Evolutionary conservation across 176 grass and related monocot species (phyloP), one percentile per base, ranked within the genome.

Genomic region (Urochloa ruziziensis): DNA sequence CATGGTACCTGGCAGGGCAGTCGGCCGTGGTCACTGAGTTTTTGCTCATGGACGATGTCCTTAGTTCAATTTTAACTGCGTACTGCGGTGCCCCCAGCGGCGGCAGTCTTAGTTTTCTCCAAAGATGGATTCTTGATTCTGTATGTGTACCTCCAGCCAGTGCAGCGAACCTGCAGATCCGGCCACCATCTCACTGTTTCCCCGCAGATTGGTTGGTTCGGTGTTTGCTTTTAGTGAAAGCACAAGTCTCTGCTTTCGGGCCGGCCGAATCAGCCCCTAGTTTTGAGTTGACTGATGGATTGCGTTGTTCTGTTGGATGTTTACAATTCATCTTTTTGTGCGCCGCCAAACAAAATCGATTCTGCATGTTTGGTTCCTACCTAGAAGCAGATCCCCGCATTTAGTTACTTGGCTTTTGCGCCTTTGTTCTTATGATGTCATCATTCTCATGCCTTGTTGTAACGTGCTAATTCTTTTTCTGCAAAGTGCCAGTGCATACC

Each of bases 81-180:
- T 54, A 19, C 4, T 6, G 49, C 4, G 49, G 2, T 51, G 48
- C 48, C 6, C 48, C 48, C 17, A 51, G 3, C 12, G 17, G 18
- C 23, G 66, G 66, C 12, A 25, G 12, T 1, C 35, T 39, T 49
- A n/a, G 79, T 32, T 62, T 35, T 33, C 6, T 33, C 24, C 42
- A 25, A 70, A 70, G 67, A 9, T 74, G 4, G 69, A 10, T 29
- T 64, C 29, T 19, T 74, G 67, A 24, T 80, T 51, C 19, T 19
- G 62, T 61, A 60, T 28, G 14, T 49, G 53, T 18, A 18, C 19
- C 12, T 13, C 49, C 62, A 19, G 62, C 30, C 16, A 9, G 16
- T 64, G 44, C 27, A 8, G 21, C 44, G 72, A 24, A 12, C 61
- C 12, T 7, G 58, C 77, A 81, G 85, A 86, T 86, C 76, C 71